Evolutionary conservation across 805 yeast genomes (phyloP), one percentile per base, ranked within the genome.

Genomic region (Saccharomycopsis sp.): DNA sequence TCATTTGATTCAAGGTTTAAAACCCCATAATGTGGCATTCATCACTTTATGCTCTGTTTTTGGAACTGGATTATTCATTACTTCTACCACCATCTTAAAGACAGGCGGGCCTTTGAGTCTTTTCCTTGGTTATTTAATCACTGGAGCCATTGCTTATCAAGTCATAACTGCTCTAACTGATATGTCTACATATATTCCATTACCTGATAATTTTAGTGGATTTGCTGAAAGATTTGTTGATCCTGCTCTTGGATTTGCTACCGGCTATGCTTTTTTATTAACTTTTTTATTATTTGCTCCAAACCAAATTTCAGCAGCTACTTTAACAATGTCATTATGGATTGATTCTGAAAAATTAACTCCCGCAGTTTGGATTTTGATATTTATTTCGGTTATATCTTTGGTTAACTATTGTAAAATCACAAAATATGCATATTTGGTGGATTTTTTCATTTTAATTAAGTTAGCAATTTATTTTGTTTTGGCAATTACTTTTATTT

Each of bases 161-260:
- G 82, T 80, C 38, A 74, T 83, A 17, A 87, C 79, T 55, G 71
- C 82, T 3, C 62, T 81, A 43, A 86, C 87, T 52, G 89, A 81
- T 57, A 78, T 81, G 88, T 86, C 87, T 34, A 79, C 88, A 5
- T 78, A 69, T 50, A 76, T 80, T 14, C 88, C 88, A 5, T 72
- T 77, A 31, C 64, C 79, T 4, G 66, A 75, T 1, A 76, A 85
- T 0, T 78, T 79, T 59, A 72, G 81, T 23, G 82, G 76, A 34
- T 80, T 79, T 54, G 68, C 78, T n/a, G 65, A 79, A 10, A 64
- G 81, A 50, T 80, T 79, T 63, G 57, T 78, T 23, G 74, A 80
- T 4, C 80, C 79, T n/a, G 73, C 87, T 5, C 56, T 77, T 30
- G 89, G 88, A 42, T 80, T 76, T 31, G 76, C 86, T 23, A 74